phyloP scores from a whole-genome alignment of 78 protist genomes.

The Guillardia theta region DNA sequence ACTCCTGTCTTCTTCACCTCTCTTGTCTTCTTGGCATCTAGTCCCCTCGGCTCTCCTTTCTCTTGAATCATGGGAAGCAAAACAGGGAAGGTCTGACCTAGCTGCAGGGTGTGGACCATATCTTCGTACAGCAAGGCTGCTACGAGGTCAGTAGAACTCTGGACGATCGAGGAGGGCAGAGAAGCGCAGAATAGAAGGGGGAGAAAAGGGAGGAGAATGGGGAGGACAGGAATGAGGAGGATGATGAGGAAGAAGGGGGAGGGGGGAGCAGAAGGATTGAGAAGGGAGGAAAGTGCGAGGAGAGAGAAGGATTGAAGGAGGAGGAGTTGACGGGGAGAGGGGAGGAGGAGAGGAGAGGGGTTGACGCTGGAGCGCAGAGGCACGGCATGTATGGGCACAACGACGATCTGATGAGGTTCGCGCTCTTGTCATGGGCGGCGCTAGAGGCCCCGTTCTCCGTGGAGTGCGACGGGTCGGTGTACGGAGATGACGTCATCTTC shows the following conservation, averaged over 20 bases:
- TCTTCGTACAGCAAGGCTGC: neutral
- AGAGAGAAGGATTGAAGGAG: neutral
- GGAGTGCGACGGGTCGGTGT: neutral
- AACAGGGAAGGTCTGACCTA: too few species aligned
- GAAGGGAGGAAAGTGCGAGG: neutral
- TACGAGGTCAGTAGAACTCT: too few species aligned
- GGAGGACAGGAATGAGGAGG: neutral
- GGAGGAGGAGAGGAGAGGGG: neutral
- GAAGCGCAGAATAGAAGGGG: neutral
- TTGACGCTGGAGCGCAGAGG: neutral
- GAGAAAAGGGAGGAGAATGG: neutral
- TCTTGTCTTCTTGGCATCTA: neutral
- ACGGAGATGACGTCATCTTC: slow-evolving; percentile 14
- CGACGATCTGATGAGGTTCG: slow-evolving; percentile 23
- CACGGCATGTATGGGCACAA: slow-evolving; percentile 23
- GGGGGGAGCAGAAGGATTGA: neutral
- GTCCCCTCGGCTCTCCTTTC: neutral
- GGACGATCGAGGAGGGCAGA: neutral
- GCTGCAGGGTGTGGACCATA: neutral
- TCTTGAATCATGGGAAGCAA: too few species aligned
- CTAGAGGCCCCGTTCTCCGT: slow-evolving; percentile 30
- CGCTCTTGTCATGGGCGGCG: slow-evolving; percentile 11
- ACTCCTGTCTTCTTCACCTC: neutral
- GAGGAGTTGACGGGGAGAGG: neutral
- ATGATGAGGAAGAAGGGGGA: neutral